Percentiles rank a stretch among this genome's conserved stretches.
phyloP scores from a whole-genome alignment of 2,329 filamentous ascomycete genomes.

The Alternaria arbusti region DNA sequence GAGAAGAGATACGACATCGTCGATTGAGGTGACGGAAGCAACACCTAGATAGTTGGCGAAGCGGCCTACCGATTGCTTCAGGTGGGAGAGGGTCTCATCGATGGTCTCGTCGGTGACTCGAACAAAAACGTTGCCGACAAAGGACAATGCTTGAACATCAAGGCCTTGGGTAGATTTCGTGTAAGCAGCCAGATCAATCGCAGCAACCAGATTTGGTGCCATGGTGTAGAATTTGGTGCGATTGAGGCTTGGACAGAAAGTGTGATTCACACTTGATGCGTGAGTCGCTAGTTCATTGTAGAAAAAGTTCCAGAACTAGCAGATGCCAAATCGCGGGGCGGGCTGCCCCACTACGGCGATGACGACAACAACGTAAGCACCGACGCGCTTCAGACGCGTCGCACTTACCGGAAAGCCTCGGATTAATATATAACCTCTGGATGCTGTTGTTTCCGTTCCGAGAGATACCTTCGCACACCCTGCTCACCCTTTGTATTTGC shows the following conservation, averaged over 20 bases:
- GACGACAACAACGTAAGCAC: constrained; percentile 15
- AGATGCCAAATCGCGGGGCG: constrained; percentile 17
- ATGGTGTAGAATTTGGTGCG: constrained; percentile 35
- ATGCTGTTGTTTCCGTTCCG: background rate
- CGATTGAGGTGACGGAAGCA: constrained; percentile 68
- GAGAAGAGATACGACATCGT: constrained; percentile 80
- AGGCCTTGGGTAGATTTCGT: constrained; percentile 58
- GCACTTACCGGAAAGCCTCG: background rate
- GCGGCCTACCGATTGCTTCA: constrained; percentile 62
- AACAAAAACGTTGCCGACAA: constrained; percentile 64
- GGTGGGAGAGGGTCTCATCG: constrained; percentile 58
- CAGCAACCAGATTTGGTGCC: constrained; percentile 55
- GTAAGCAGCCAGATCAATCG: constrained; percentile 56
- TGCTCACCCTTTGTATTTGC: background rate
- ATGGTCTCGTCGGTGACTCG: constrained; percentile 58
- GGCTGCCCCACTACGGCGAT: constrained; percentile 17
- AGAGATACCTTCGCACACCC: background rate
- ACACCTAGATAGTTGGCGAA: constrained; percentile 78
- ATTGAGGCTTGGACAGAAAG: background rate
- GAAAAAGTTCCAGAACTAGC: constrained; percentile 18
- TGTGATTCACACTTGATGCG: background rate
- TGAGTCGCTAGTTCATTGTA: constrained; percentile 6
- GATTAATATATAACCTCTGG: background rate
- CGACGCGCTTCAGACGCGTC: background rate
- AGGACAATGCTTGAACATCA: constrained; percentile 59